phyloP scores from a whole-genome alignment of 805 yeast genomes.

The Kazachstania taianensis region DNA sequence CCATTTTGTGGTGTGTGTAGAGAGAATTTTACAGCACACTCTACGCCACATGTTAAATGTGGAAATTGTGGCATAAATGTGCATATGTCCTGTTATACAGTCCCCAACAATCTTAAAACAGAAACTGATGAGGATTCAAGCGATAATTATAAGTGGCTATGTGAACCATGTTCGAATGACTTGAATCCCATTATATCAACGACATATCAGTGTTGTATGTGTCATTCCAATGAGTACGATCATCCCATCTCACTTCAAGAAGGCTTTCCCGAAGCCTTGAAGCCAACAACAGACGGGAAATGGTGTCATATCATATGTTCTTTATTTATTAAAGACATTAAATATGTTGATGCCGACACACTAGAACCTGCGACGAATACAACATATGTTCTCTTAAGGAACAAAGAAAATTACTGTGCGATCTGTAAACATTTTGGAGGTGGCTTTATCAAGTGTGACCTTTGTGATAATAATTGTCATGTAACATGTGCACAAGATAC shows the following conservation, averaged over 20 bases:
- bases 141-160: slow-evolving; percentile 53
- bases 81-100: slow-evolving; percentile 65
- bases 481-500: slow-evolving; percentile 21
- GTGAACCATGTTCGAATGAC: slow-evolving; percentile 72
- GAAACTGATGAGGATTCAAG: too few species aligned
- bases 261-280: slow-evolving; percentile 55
- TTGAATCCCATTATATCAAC: slow-evolving; percentile 49
- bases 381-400: slow-evolving; percentile 24
- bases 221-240: slow-evolving; percentile 44
- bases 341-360: slow-evolving; percentile 32
- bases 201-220: slow-evolving; percentile 54
- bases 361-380: slow-evolving; percentile 42
- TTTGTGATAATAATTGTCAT: slow-evolving; percentile 15
- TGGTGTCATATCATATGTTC: slow-evolving; percentile 81
- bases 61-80: slow-evolving; percentile 56
- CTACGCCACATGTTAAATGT: slow-evolving; percentile 37
- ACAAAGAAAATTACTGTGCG: slow-evolving; percentile 32
- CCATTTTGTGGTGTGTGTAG: slow-evolving; percentile 59
- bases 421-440: slow-evolving; percentile 42
- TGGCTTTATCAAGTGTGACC: slow-evolving; percentile 23
- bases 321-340: slow-evolving; percentile 38
- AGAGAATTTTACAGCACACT: slow-evolving; percentile 13
- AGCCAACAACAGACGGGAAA: slow-evolving; percentile 52
- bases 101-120: too few species aligned
- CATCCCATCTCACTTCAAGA: slow-evolving; percentile 28